These are phyloP conservation scores for Leccinum longicurvipes DNA, from an alignment of 768 basidiomycete species.

Conservation along the genomic window DNA sequence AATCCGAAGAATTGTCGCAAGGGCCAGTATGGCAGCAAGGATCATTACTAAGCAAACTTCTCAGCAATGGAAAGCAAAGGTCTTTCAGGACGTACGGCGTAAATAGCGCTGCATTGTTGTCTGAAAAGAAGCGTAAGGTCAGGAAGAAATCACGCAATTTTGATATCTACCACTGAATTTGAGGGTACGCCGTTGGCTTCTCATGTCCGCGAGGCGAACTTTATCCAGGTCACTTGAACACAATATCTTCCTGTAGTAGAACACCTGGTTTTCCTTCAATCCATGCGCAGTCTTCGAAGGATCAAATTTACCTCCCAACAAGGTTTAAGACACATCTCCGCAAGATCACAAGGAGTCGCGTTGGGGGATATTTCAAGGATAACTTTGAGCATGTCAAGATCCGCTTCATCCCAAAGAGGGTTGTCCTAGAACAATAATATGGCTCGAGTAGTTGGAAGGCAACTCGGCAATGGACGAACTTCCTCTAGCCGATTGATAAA, in stretches of 20 bases:
- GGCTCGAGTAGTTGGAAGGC: not conserved
- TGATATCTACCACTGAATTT: slow-evolving; percentile 21
- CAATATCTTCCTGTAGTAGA: slow-evolving; percentile 18
- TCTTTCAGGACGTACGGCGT: slow-evolving; percentile 22
- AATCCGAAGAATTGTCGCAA: slow-evolving; percentile 42
- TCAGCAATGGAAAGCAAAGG: not conserved
- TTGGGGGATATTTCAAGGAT: slow-evolving; percentile 45
- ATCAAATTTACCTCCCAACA: slow-evolving; percentile 50
- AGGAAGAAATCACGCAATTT: not conserved
- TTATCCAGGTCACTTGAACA: not conserved
- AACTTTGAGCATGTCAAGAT: slow-evolving; percentile 37
- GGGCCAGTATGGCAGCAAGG: slow-evolving; percentile 59
- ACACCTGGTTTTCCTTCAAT: slow-evolving; percentile 20
- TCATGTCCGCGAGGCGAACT: not conserved
- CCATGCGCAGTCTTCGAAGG: not conserved
- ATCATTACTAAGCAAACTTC: slow-evolving; percentile 31
- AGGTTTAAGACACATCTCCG: slow-evolving; percentile 51
- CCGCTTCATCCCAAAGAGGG: slow-evolving; percentile 37
- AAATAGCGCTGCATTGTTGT: slow-evolving; percentile 14
- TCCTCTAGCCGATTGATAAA: slow-evolving; percentile 17
- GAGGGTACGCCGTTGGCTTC: slow-evolving; percentile 4
- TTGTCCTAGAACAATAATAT: slow-evolving; percentile 10
- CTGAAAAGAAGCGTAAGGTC: slow-evolving; percentile 17
- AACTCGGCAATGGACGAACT: slow-evolving; percentile 11
- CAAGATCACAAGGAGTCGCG: slow-evolving; percentile 50